These are phyloP conservation scores for Rosa persica DNA, from an alignment of 306 rosid species.

Conservation along the genomic window DNA sequence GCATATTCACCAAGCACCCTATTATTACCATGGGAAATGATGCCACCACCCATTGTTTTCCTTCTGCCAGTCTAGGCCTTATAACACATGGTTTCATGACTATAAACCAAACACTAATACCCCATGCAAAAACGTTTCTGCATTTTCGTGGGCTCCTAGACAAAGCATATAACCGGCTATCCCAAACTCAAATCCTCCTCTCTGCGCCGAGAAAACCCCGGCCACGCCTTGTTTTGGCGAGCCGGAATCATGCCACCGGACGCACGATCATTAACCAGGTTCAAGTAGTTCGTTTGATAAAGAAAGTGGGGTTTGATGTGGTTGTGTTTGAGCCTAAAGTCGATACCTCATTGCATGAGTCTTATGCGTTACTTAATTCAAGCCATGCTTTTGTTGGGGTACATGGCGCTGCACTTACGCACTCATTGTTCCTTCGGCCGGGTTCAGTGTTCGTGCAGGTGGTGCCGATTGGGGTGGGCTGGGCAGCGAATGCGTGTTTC, in stretches of 20 bases:
- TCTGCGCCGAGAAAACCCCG: not conserved
- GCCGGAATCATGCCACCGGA: conserved; percentile 13
- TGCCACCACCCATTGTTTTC: conserved; percentile 34
- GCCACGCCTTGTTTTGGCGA: conserved; percentile 27
- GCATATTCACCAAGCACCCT: conserved; percentile 13
- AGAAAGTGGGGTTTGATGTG: conserved; percentile 43
- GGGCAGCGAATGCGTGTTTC: conserved; percentile 34
- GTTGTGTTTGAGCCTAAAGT: conserved; percentile 27
- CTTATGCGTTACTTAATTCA: conserved; percentile 22
- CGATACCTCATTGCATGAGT: not conserved
- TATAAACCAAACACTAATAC: conserved; percentile 34
- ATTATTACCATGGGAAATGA: conserved; percentile 27
- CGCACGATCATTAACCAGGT: conserved; percentile 31
- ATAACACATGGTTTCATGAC: conserved; percentile 35
- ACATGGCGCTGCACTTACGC: conserved; percentile 57
- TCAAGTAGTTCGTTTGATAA: conserved; percentile 14
- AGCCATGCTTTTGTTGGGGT: conserved; percentile 50
- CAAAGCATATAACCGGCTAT: conserved; percentile 5
- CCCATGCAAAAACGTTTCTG: conserved; percentile 25
- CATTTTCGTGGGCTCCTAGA: conserved; percentile 35
- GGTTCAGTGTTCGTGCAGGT: conserved; percentile 43
- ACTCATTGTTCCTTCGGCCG: conserved; percentile 32
- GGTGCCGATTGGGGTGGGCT: conserved; percentile 45
- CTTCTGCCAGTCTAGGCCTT: conserved; percentile 29
- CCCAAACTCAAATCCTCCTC: not conserved